Conservation (phyloP, 2,329 filamentous ascomycete genomes). For the Paraphoma sp. region DNA sequence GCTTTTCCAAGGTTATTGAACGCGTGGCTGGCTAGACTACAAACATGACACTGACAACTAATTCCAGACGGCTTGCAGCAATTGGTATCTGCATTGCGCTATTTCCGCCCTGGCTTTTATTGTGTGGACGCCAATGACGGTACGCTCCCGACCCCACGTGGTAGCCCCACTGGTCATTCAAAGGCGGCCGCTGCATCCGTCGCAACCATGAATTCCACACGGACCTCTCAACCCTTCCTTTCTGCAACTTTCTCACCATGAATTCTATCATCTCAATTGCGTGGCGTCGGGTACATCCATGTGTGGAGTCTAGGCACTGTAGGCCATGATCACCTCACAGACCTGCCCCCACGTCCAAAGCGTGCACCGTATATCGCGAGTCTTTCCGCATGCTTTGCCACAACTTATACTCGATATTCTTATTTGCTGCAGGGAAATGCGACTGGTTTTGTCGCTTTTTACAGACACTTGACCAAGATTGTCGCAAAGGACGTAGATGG, state of each 20-base stretch:
- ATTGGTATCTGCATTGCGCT: slow-evolving; percentile 16
- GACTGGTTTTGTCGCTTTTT: too few relatives aligned
- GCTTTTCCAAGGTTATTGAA: slow-evolving; percentile 14
- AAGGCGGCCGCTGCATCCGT: background rate
- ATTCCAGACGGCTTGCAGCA: slow-evolving; percentile 9
- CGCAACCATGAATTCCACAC: slow-evolving; percentile 14
- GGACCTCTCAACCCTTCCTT: slow-evolving; percentile 18
- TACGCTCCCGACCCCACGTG: slow-evolving; percentile 31
- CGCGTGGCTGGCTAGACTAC: slow-evolving; percentile 3
- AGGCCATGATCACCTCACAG: slow-evolving; percentile 11
- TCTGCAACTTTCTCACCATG: slow-evolving; percentile 19
- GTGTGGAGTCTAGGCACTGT: slow-evolving; percentile 14
- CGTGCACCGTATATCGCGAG: slow-evolving; percentile 27
- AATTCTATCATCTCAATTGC: slow-evolving; percentile 21
- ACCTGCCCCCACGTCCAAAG: slow-evolving; percentile 27
- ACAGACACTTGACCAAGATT: too few relatives aligned
- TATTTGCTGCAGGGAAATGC: too few relatives aligned
- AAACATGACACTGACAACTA: background rate
- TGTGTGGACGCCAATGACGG: slow-evolving; percentile 27
- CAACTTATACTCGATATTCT: too few relatives aligned
- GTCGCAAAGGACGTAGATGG: slow-evolving; percentile 5
- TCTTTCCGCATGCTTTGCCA: slow-evolving; percentile 16
- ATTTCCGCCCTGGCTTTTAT: slow-evolving; percentile 5
- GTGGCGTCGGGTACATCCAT: slow-evolving; percentile 25
- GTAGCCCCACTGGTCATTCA: slow-evolving; percentile 16